Base-by-base conservation (phyloP, 75 land plant species). In the Isoetes taiwanensis region DNA sequence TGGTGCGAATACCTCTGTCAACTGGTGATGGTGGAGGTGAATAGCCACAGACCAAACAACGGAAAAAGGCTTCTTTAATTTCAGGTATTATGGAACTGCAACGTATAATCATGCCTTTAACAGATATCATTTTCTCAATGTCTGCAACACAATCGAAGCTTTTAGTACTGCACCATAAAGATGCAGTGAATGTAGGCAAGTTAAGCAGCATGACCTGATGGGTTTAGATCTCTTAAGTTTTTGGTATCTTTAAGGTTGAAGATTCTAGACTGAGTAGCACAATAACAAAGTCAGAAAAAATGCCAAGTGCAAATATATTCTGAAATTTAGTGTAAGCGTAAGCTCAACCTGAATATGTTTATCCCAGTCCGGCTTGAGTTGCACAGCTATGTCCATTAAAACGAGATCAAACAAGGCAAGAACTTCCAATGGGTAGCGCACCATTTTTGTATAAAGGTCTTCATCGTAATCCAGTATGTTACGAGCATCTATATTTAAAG, bases 61-160 rank as follows among this genome's bases (percentile, higher is more conserved):
- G 70, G 58, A 91, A 91, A 40, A 80, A 61, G 4, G 97, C 91
- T 35, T 87, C 97, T 69, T 83, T 86, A 67, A 91, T 88, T 58
- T 91, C 97, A 27, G 97, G 97, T 20, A 91, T 91, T 9, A 91
- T 81, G 1, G 94, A 83, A 60, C 94, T 91, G 72, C 97, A 80
- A 1, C 97, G 71, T 24, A 91, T 91, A 16, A 91, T 67, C 97
- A 91, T 91, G 20, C 97, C 97, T 60, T 83, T 91, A 53, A 91
- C 72, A 6, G 94, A 80, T 3, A 91, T 76, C 83, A 91, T 73
- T 72, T 83, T 91, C 74, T 86, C 97, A 48, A 91, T 86, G 69
- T 91, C 97, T 90, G 57, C 9, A 37, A 19, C 41, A 17, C 39
- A 12, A 63, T 16, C 17, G 17, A n/a, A 54, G 2, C 19, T 0